phyloP scores from a whole-genome alignment of 2,329 filamentous ascomycete species.

The Diplodia mutila region DNA sequence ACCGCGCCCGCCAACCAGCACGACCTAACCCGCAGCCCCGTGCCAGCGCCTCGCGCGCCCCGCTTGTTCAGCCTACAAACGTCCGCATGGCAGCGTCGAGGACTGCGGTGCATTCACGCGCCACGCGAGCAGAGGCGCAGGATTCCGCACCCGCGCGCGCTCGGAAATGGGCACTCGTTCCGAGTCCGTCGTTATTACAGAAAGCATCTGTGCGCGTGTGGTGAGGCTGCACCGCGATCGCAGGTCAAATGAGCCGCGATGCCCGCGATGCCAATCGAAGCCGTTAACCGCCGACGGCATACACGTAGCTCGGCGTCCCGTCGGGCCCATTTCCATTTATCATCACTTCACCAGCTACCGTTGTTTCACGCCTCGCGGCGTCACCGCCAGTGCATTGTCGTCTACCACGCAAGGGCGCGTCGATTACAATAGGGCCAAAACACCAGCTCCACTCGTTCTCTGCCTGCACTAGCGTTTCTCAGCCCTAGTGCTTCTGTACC shows the following conservation, averaged over 20 bases:
- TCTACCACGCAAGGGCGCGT: slow-evolving; percentile 8
- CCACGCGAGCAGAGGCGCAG: background rate
- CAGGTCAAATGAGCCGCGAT: slow-evolving; percentile 8
- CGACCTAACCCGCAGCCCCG: slow-evolving; percentile 1
- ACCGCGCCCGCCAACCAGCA: background rate
- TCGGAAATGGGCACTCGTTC: background rate
- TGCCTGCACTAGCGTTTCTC: slow-evolving; percentile 52
- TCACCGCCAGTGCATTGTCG: slow-evolving; percentile 17
- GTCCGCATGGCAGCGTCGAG: background rate
- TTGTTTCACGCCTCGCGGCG: slow-evolving; percentile 4
- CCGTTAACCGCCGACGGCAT: background rate
- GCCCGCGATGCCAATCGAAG: slow-evolving; percentile 11
- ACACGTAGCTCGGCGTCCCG: background rate
- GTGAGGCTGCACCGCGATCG: slow-evolving; percentile 15
- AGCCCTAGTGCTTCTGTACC: slow-evolving; percentile 60
- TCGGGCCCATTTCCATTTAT: slow-evolving; percentile 9
- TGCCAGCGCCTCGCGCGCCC: background rate
- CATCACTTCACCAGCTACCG: background rate
- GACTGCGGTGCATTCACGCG: background rate
- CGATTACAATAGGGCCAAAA: slow-evolving; percentile 6
- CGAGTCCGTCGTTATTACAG: slow-evolving; percentile 6
- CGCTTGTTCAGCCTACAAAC: background rate
- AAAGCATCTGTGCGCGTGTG: slow-evolving; percentile 10
- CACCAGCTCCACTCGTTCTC: slow-evolving; percentile 9
- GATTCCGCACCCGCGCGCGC: background rate